These are phyloP conservation scores for Podaxis pistillaris DNA, from an alignment of 768 basidiomycete species.

Conservation along the genomic window DNA sequence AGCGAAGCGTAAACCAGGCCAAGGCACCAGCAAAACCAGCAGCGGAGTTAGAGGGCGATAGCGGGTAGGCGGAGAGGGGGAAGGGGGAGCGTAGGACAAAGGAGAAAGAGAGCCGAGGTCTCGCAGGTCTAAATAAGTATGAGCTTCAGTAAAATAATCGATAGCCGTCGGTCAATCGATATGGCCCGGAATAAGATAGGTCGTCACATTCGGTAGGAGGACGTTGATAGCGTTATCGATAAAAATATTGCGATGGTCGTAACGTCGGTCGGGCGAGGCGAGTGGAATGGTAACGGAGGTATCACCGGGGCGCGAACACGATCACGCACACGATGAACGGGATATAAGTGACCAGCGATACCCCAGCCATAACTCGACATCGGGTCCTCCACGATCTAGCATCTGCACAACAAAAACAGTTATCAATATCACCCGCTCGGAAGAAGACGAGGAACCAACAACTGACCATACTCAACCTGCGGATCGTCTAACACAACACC, in stretches of 20 bases:
- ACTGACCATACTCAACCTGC: conserved; percentile 73
- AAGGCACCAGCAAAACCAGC: too few relatives aligned
- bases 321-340: conserved; percentile 76
- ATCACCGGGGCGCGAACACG: conserved; percentile 48
- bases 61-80: too few relatives aligned
- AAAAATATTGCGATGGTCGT: background rate
- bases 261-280: background rate
- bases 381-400: conserved; percentile 72
- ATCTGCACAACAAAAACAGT: conserved; percentile 38
- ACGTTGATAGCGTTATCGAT: conserved; percentile 5
- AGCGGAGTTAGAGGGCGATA: too few relatives aligned
- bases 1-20: too few relatives aligned
- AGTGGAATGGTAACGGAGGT: background rate
- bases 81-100: background rate
- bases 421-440: background rate
- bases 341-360: conserved; percentile 73
- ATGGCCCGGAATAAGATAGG: too few relatives aligned
- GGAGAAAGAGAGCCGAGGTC: background rate
- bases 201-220: background rate
- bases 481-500: conserved; percentile 75
- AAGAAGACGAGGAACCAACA: conserved; percentile 1
- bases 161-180: too few relatives aligned
- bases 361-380: conserved; percentile 67
- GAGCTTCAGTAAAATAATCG: background rate
- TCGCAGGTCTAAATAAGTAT: background rate